A percentile compares a stretch with the other conserved stretches of the same genome.
Conservation (phyloP, 129 eudicot genomes). For the Centella asiatica region DNA sequence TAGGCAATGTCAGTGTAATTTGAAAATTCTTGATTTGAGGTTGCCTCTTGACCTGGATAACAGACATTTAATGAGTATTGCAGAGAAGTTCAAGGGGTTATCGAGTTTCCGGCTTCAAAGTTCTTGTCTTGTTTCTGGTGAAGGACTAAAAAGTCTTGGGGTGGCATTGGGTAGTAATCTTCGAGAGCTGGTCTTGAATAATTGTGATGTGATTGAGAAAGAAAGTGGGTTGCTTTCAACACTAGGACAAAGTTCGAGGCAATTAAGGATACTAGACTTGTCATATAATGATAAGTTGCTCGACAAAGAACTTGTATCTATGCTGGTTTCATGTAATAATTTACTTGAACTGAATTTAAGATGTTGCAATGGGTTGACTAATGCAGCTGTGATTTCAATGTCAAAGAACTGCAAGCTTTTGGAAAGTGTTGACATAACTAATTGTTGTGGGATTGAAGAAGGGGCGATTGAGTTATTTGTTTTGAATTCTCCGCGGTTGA, state of each 20-base stretch:
- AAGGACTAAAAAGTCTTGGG: conserved; percentile 42
- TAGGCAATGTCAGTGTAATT: conserved; percentile 25
- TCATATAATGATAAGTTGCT: conserved; percentile 50
- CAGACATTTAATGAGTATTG: conserved; percentile 42
- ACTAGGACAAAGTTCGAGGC: conserved; percentile 50
- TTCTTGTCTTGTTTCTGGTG: conserved; percentile 56
- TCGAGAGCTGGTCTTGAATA: conserved; percentile 51
- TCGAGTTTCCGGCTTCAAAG: conserved; percentile 39
- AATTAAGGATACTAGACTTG: conserved; percentile 42
- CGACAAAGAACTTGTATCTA: conserved; percentile 51
- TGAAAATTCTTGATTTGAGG: conserved; percentile 54
- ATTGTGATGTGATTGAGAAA: conserved; percentile 53
- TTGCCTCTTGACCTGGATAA: conserved; percentile 65
- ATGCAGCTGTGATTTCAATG: conserved; percentile 29
- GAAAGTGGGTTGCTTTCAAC: conserved; percentile 46
- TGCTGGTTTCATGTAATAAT: conserved; percentile 47
- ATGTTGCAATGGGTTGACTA: conserved; percentile 48
- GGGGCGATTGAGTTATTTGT: conserved; percentile 53
- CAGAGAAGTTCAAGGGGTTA: conserved; percentile 30
- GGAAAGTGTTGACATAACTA: conserved; percentile 45
- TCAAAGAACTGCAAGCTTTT: conserved; percentile 48
- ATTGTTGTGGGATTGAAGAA: conserved; percentile 39
- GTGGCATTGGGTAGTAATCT: conserved; percentile 36
- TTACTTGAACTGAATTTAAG: conserved; percentile 43
- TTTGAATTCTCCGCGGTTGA: conserved; percentile 28